Evolutionary conservation across 345 rosid species (phyloP).

Genomic region (Mangifera indica): DNA sequence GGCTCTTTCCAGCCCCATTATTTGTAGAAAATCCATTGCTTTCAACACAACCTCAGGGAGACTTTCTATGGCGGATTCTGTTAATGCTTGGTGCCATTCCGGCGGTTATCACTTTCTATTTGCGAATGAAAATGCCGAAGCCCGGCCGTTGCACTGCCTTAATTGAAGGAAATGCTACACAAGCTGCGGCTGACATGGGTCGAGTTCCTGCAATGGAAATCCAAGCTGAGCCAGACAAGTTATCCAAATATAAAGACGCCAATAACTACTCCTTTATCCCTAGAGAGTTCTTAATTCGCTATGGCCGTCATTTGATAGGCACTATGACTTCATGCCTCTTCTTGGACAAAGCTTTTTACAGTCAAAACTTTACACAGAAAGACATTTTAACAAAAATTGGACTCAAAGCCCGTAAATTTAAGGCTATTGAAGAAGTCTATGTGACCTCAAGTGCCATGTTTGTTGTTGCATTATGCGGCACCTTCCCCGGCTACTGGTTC

Average conservation of each 20-base stretch:
- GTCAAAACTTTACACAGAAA: slow-evolving; percentile 54
- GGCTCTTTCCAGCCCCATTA: background rate
- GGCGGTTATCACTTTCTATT: slow-evolving; percentile 44
- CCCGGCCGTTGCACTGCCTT: slow-evolving; percentile 58
- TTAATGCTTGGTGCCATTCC: slow-evolving; percentile 63
- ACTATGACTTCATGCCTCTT: slow-evolving; percentile 52
- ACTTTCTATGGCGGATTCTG: slow-evolving; percentile 53
- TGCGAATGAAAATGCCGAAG: slow-evolving; percentile 66
- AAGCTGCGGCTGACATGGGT: slow-evolving; percentile 57
- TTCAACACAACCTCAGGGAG: slow-evolving; percentile 50
- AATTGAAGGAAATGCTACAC: slow-evolving; percentile 50
- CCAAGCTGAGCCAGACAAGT: slow-evolving; percentile 29
- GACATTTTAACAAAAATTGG: slow-evolving; percentile 46
- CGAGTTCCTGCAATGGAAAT: slow-evolving; percentile 45
- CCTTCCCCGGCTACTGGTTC: slow-evolving; percentile 65
- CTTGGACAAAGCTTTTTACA: slow-evolving; percentile 57
- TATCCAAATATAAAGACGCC: slow-evolving; percentile 26
- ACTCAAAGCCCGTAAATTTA: slow-evolving; percentile 18
- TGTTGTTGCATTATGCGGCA: slow-evolving; percentile 39
- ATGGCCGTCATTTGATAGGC: slow-evolving; percentile 48
- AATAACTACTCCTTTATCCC: slow-evolving; percentile 36
- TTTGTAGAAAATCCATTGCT: slow-evolving; percentile 17
- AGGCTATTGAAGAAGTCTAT: slow-evolving; percentile 42
- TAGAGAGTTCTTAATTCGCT: slow-evolving; percentile 37
- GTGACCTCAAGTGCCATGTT: slow-evolving; percentile 57